Conservation (phyloP, 257 asterid genomes). For the Solanum megistacrolobum region DNA sequence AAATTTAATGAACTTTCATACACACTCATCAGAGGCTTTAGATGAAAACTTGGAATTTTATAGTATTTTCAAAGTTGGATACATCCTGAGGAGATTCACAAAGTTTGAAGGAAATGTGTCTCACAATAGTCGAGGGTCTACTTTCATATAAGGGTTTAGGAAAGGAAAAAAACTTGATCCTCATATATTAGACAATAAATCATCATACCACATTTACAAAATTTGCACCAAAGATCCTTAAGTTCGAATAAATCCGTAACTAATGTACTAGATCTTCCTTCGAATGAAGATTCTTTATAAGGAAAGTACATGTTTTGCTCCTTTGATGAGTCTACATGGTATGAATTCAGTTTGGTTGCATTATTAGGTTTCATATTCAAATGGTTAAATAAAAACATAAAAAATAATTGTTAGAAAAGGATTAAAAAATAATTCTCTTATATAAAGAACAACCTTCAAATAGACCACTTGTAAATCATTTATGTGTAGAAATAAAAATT, state of each 20-base stretch:
- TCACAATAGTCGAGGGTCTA: not conserved
- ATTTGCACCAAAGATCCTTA: not conserved
- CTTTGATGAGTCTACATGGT: too few species aligned
- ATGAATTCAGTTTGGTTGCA: not conserved
- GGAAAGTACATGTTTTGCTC: not conserved
- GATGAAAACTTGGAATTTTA: too few species aligned
- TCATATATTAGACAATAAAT: not conserved
- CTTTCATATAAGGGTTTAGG: too few species aligned
- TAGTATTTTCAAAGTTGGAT: too few species aligned
- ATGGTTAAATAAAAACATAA: not conserved
- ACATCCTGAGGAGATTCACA: not conserved
- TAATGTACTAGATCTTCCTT: not conserved
- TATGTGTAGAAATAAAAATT: not conserved
- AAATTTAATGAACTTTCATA: too few species aligned
- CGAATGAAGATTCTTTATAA: not conserved
- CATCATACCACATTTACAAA: not conserved
- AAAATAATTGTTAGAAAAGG: not conserved
- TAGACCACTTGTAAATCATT: not conserved
- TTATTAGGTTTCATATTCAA: not conserved
- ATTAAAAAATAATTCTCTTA: not conserved
- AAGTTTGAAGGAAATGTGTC: not conserved
- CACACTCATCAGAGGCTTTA: too few species aligned
- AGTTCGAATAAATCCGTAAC: not conserved
- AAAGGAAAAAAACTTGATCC: too few species aligned
- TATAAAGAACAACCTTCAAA: not conserved